Conservation (phyloP, 2,329 filamentous ascomycete genomes). For the Uncinocarpus reesii region DNA sequence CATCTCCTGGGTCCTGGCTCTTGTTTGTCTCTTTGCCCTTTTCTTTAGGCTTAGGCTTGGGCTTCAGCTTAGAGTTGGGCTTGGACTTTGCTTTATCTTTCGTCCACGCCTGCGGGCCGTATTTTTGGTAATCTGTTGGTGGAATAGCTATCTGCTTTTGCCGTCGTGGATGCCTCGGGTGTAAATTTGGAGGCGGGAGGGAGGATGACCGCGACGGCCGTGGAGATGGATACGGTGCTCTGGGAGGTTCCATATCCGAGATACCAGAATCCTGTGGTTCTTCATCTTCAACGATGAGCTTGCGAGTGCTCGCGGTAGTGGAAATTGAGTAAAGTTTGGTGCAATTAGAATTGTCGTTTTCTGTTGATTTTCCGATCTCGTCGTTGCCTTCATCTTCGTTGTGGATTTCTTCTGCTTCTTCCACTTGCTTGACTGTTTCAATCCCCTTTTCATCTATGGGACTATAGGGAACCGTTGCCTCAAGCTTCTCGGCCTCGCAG, state of each 20-base stretch:
- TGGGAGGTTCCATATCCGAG: background rate
- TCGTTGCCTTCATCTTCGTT: background rate
- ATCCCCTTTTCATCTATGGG: background rate
- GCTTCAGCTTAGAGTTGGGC: background rate
- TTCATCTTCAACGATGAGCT: background rate
- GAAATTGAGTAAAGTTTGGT: conserved; percentile 14
- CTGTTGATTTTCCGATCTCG: background rate
- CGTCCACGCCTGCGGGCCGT: conserved; percentile 20
- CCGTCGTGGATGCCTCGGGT: background rate
- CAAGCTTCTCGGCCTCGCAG: background rate
- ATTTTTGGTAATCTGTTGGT: conserved; percentile 24
- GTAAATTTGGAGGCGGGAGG: conserved; percentile 2
- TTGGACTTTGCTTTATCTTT: conserved; percentile 9
- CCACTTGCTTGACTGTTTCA: too few species aligned
- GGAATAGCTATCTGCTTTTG: conserved; percentile 21
- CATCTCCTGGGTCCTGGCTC: background rate
- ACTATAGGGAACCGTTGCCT: background rate
- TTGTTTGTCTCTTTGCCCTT: background rate
- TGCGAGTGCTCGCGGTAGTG: background rate
- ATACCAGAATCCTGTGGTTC: background rate
- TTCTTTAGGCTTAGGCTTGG: background rate
- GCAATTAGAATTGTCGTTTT: background rate
- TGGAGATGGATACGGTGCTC: background rate
- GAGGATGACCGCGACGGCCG: conserved; percentile 3
- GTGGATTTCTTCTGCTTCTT: too few species aligned